phyloP scores from a whole-genome alignment of 345 rosid species.

The Eucalyptus cloeziana region DNA sequence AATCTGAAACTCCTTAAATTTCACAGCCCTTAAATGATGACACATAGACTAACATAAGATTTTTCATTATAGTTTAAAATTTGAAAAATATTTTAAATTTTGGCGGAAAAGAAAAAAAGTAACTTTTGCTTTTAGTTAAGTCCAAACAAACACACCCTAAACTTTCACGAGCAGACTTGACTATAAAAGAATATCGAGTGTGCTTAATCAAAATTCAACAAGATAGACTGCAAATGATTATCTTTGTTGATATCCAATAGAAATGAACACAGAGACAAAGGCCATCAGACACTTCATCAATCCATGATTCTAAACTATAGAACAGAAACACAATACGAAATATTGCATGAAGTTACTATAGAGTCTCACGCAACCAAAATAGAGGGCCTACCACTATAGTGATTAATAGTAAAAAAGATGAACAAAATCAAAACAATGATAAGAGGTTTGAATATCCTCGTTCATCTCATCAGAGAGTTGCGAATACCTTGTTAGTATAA shows the following conservation, averaged over 20 bases:
- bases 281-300: background rate
- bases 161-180: background rate
- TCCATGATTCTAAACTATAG: background rate
- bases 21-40: background rate
- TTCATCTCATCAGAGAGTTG: background rate
- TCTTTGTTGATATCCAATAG: background rate
- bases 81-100: background rate
- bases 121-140: background rate
- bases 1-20: background rate
- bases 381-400: background rate
- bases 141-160: background rate
- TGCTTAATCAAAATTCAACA: background rate
- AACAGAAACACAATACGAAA: background rate
- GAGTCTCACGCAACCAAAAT: background rate
- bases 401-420: background rate
- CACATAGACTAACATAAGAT: background rate
- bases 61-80: background rate
- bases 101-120: background rate
- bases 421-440: background rate
- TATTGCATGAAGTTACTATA: background rate
- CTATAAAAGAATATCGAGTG: background rate
- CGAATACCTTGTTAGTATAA: conserved; percentile 76
- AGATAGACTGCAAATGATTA: background rate
- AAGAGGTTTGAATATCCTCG: background rate
- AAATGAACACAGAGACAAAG: background rate